Evolutionary conservation across 2,329 filamentous ascomycete genomes (phyloP).

Genomic region (Fonsecaea multimorphosa): DNA sequence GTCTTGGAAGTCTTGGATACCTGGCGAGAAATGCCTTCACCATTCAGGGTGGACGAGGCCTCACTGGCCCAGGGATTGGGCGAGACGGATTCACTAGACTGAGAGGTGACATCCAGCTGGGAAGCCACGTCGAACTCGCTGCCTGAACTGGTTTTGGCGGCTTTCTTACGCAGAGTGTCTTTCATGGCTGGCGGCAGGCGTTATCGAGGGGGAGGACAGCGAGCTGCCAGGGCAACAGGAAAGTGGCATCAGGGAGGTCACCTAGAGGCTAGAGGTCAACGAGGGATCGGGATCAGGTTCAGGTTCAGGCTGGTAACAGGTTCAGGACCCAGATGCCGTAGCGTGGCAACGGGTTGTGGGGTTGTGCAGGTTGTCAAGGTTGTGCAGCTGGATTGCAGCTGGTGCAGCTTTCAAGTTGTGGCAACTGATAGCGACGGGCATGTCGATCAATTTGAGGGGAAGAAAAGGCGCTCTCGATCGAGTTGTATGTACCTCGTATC

Average conservation of each 20-base stretch:
- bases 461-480: neutral
- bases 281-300: neutral
- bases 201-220: slow-evolving; percentile 2
- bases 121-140: slow-evolving; percentile 27
- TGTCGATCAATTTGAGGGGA: neutral
- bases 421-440: slow-evolving; percentile 15
- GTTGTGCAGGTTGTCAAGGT: slow-evolving; percentile 7
- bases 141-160: slow-evolving; percentile 20
- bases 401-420: no score
- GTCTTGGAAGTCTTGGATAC: slow-evolving; percentile 29
- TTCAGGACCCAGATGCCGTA: slow-evolving; percentile 1
- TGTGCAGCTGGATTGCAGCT: neutral
- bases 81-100: slow-evolving; percentile 32
- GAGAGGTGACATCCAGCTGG: slow-evolving; percentile 25
- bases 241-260: neutral
- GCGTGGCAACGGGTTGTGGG: slow-evolving; percentile 17
- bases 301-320: neutral
- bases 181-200: slow-evolving; percentile 26
- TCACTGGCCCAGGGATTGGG: slow-evolving; percentile 35
- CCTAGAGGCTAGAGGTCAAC: no score
- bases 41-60: slow-evolving; percentile 26
- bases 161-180: slow-evolving; percentile 33
- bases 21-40: slow-evolving; percentile 31
- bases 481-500: neutral
- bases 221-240: neutral